Conservation (phyloP, 192 early-diverging fungal genomes). For the Coemansia sp. region DNA sequence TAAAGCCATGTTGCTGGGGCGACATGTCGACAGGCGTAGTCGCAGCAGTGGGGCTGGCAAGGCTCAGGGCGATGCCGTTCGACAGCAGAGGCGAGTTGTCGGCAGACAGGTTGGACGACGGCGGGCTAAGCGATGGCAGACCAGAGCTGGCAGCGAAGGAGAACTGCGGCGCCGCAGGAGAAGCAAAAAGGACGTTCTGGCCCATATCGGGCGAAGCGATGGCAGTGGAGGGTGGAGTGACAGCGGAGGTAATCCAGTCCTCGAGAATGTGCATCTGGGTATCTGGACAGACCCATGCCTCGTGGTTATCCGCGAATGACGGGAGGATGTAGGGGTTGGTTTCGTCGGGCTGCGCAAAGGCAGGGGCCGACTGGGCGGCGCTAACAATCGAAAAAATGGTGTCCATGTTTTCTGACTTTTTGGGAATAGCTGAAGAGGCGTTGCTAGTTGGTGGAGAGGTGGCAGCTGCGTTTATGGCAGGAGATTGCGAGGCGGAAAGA, state of each 20-base stretch:
- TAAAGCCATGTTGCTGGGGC: slow-evolving; percentile 10
- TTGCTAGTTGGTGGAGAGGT: slow-evolving; percentile 11
- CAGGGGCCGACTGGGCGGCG: slow-evolving; percentile 25
- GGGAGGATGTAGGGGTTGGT: slow-evolving; percentile 38
- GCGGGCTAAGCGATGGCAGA: slow-evolving; percentile 28
- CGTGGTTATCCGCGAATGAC: slow-evolving; percentile 46
- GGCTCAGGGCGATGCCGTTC: slow-evolving; percentile 39
- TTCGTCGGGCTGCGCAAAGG: slow-evolving; percentile 37
- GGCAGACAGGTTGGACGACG: slow-evolving; percentile 26
- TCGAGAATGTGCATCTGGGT: slow-evolving; percentile 50
- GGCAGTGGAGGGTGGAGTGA: slow-evolving; percentile 42
- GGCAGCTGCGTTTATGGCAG: slow-evolving; percentile 37
- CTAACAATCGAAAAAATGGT: slow-evolving; percentile 38
- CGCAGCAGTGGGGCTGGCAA: slow-evolving; percentile 25
- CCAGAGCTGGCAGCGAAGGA: slow-evolving; percentile 7
- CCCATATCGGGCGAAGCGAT: slow-evolving; percentile 33
- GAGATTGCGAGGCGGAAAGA: slow-evolving; percentile 16
- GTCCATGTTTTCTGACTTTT: slow-evolving; percentile 43
- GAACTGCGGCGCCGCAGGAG: slow-evolving; percentile 14
- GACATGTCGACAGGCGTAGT: neutral
- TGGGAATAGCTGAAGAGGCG: slow-evolving; percentile 10
- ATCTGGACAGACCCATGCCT: slow-evolving; percentile 48
- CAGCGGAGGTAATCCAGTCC: slow-evolving; percentile 43
- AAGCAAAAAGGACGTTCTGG: slow-evolving; percentile 23
- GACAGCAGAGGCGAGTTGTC: slow-evolving; percentile 36